phyloP scores from a whole-genome alignment of 2,329 filamentous ascomycete genomes.

The Knufia petricola region DNA sequence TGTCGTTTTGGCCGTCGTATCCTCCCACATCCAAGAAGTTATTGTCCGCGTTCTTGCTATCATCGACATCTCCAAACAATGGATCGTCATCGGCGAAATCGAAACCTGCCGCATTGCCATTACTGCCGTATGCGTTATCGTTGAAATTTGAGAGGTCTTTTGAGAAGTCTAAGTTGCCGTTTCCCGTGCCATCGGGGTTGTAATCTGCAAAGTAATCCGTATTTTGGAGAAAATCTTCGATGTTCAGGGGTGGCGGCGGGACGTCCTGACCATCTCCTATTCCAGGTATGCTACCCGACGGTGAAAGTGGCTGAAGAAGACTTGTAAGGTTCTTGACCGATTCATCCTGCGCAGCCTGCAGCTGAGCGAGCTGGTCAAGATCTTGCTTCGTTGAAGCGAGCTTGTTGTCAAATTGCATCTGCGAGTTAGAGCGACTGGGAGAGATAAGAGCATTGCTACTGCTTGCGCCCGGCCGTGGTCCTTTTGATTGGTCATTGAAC shows the following conservation, averaged over 20 bases:
- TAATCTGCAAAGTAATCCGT: slow-evolving; percentile 43
- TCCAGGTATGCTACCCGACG: slow-evolving; percentile 68
- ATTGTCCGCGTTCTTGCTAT: slow-evolving; percentile 26
- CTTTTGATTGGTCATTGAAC: slow-evolving; percentile 49
- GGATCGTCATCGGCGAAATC: slow-evolving; percentile 29
- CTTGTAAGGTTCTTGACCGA: slow-evolving; percentile 67
- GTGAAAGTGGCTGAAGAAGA: slow-evolving; percentile 68
- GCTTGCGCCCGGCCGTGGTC: slow-evolving; percentile 45
- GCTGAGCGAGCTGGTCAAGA: slow-evolving; percentile 65
- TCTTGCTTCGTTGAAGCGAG: slow-evolving; percentile 62
- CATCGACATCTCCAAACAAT: slow-evolving; percentile 33
- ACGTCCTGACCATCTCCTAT: slow-evolving; percentile 38
- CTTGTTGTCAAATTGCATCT: slow-evolving; percentile 28
- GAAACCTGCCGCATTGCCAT: not conserved
- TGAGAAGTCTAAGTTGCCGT: slow-evolving; percentile 18
- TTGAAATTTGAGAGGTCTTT: slow-evolving; percentile 10
- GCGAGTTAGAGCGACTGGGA: slow-evolving; percentile 3
- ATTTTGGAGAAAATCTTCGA: slow-evolving; percentile 49
- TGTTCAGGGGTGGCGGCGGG: slow-evolving; percentile 40
- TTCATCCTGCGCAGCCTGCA: slow-evolving; percentile 69
- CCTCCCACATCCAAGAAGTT: slow-evolving; percentile 28
- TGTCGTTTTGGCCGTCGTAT: slow-evolving; percentile 26
- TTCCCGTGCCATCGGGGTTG: slow-evolving; percentile 13
- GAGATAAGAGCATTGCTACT: slow-evolving; percentile 19
- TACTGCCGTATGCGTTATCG: slow-evolving; percentile 20